Evolutionary conservation across 2,329 filamentous ascomycete genomes (phyloP), one percentile per base, ranked within the genome.

Genomic region (Xylogone sp.): DNA sequence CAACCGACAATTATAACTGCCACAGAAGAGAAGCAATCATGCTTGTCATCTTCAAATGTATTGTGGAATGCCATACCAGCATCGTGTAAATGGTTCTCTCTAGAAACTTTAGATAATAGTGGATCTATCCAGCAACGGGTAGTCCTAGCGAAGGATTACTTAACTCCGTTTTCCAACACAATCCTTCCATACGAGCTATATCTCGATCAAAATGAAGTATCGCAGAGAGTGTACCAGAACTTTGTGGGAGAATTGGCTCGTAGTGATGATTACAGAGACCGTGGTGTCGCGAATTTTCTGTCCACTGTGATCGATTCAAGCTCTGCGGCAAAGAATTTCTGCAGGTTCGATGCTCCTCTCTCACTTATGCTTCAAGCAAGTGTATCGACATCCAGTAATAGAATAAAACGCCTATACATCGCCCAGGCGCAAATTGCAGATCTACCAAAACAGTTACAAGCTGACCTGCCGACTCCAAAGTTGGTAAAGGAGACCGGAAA

Each of bases 371-470:
- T 66, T 2, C 24, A 56, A 10, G 57, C 57, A 18, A 51, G 45
- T 34, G 42, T 39, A 6, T 27, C 46, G 3, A 9, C 19, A 3
- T 16, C 34, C 13, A 8, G 21, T 22, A 22, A 43, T 4, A 19
- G 19, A 19, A 51, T 47, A 42, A 44, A 21, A 1, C 45, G 75
- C n/a, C 74, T 97, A 2, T 97, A 97, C 67, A 84, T 97, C 49
- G 92, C 93, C 0, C 94, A 97, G 70, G 87, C 85, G 13, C 76
- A 86, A 27, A 75, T 97, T 2, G 64, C 75, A 3, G 79, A 87
- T 50, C 78, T 97, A 0, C 91, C 93, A 0, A 48, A 59, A 0
- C 56, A 69, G 1, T 69, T 96, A 1, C 78, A 75, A 50, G 65
- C 75, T 2, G 89, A 95, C 60, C 67, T 96, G 0, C 85, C 86